These are phyloP conservation scores for Fistulifera solaris DNA, from an alignment of 108 stramenopile species.

Conservation along the genomic window DNA sequence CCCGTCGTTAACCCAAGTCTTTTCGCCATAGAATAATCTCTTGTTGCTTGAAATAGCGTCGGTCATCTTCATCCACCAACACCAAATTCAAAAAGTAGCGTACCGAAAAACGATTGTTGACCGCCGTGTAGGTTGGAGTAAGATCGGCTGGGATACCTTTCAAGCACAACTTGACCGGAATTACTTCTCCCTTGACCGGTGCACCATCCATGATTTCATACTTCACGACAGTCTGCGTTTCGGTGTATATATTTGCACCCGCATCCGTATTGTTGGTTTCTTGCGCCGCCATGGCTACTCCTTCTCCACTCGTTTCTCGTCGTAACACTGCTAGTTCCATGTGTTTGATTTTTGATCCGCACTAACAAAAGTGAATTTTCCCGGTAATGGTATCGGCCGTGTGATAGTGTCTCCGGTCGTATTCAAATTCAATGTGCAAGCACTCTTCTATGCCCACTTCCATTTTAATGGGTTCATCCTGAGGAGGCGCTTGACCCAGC, in stretches of 20 bases:
- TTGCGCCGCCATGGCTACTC: slow-evolving; percentile 46
- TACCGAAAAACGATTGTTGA: slow-evolving; percentile 92
- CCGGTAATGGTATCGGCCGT: slow-evolving; percentile 92
- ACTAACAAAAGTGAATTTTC: slow-evolving; percentile 97
- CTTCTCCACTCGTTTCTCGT: slow-evolving; percentile 88
- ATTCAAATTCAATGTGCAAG: slow-evolving; percentile 99
- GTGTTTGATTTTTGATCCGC: slow-evolving; percentile 97
- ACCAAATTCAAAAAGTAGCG: slow-evolving; percentile 98
- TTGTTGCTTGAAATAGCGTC: slow-evolving; percentile 99
- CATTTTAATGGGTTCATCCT: slow-evolving; percentile 91
- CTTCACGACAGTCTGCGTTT: slow-evolving; percentile 94
- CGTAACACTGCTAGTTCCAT: slow-evolving; percentile 98
- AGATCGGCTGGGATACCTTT: slow-evolving; percentile 91
- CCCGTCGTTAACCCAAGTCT: slow-evolving; percentile 55
- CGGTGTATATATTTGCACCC: slow-evolving; percentile 75
- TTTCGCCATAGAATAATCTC: slow-evolving; percentile 96
- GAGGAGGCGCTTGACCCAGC: slow-evolving; percentile 52
- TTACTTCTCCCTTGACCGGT: slow-evolving; percentile 89
- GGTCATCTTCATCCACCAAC: slow-evolving; percentile 98
- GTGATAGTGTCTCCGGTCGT: slow-evolving; percentile 86
- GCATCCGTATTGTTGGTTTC: slow-evolving; percentile 18
- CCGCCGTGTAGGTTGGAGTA: slow-evolving; percentile 94
- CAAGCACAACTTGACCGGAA: slow-evolving; percentile 79
- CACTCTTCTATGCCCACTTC: slow-evolving; percentile 99
- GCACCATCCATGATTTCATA: slow-evolving; percentile 99